phyloP scores from a whole-genome alignment of 1,139 yeast species.

The Tardiomyces blankii region DNA sequence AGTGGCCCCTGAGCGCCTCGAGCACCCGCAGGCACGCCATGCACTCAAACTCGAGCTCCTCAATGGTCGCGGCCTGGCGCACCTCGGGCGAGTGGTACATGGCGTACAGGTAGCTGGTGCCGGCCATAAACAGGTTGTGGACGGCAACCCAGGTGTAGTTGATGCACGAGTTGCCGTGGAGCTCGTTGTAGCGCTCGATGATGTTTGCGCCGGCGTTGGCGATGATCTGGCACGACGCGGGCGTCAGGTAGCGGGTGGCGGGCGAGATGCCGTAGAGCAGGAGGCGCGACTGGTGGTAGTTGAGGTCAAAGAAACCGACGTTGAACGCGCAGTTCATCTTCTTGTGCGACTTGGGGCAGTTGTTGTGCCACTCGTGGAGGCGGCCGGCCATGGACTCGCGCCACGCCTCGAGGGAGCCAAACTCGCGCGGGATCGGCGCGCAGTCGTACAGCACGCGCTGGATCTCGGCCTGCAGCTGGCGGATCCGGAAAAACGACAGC shows the following conservation, averaged over 20 bases:
- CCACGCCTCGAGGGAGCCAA: slow-evolving; percentile 47
- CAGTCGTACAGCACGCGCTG: slow-evolving; percentile 58
- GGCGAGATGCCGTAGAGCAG: slow-evolving; percentile 73
- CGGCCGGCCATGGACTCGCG: slow-evolving; percentile 38
- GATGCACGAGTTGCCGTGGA: slow-evolving; percentile 45
- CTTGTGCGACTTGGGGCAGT: slow-evolving; percentile 44
- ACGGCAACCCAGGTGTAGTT: slow-evolving; percentile 94
- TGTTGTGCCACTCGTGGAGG: slow-evolving; percentile 51
- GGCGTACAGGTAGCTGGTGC: slow-evolving; percentile 70
- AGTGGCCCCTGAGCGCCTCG: slow-evolving; percentile 49
- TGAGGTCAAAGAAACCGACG: slow-evolving; percentile 54
- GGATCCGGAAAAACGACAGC: slow-evolving; percentile 50
- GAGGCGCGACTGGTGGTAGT: slow-evolving; percentile 66
- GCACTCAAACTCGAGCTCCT: slow-evolving; percentile 45
- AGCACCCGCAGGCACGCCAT: slow-evolving; percentile 51
- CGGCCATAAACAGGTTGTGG: slow-evolving; percentile 81
- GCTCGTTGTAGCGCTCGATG: slow-evolving; percentile 48
- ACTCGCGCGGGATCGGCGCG: slow-evolving; percentile 58
- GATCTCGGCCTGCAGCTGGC: slow-evolving; percentile 69
- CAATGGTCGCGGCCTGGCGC: slow-evolving; percentile 35
- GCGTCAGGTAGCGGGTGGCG: slow-evolving; percentile 43
- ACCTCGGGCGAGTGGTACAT: slow-evolving; percentile 55
- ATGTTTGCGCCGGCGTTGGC: slow-evolving; percentile 56
- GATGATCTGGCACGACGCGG: slow-evolving; percentile 45
- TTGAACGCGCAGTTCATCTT: slow-evolving; percentile 71